Evolutionary conservation across 1,284 basidiomycete species (phyloP).

Genomic region (Melampsora americana): DNA sequence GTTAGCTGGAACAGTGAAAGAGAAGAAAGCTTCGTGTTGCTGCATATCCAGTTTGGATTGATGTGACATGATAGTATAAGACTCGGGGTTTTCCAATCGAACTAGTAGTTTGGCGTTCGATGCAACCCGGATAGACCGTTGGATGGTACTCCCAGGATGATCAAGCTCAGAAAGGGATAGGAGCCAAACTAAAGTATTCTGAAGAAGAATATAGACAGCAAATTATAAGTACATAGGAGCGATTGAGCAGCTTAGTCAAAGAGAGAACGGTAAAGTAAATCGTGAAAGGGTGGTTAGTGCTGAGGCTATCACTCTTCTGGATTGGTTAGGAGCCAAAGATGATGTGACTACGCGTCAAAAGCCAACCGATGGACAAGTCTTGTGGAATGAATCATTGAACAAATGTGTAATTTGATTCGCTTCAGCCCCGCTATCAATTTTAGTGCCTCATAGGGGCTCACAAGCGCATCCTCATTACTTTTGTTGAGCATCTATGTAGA

Average conservation of each 20-base stretch:
- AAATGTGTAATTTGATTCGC: conserved; percentile 8
- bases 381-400: background rate
- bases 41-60: conserved; percentile 19
- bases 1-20: conserved; percentile 36
- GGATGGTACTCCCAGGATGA: conserved; percentile 1
- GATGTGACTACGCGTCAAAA: background rate
- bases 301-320: conserved; percentile 6
- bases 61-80: background rate
- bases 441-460: conserved; percentile 7
- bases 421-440: conserved; percentile 1
- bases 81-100: background rate
- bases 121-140: conserved; percentile 12
- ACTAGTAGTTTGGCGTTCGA: conserved; percentile 13
- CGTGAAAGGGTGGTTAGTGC: background rate
- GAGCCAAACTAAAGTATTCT: background rate
- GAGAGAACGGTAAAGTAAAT: background rate
- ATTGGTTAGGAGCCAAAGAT: background rate
- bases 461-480: background rate
- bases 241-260: background rate
- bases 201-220: conserved; percentile 1
- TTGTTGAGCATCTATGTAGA: background rate
- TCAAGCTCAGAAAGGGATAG: conserved; percentile 9
- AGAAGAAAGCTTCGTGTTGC: conserved; percentile 29
- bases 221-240: conserved; percentile 3
- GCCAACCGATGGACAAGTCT: background rate